Base-by-base conservation (phyloP, 164 flowering plant species). In the Dillenia suffruticosa region DNA sequence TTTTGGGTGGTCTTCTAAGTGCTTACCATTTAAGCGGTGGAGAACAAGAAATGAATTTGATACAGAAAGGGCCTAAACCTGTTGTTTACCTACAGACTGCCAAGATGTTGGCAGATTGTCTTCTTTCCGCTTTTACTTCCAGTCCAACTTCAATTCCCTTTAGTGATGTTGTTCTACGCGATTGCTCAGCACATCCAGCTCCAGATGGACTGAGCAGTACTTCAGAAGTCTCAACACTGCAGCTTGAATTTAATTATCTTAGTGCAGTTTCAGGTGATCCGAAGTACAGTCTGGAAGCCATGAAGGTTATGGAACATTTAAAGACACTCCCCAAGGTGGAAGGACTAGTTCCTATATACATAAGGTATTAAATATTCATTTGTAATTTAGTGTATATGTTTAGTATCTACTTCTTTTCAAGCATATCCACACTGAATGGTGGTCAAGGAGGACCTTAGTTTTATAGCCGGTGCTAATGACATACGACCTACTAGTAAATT, bases 171-270 rank as follows among this genome's bases (percentile, higher is more conserved):
- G 77, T 91, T 70, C 80, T 94, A 54, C 85, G 57, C 54, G 93
- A 89, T 49, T 60, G 63, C 24, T 77, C 96, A 8, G 92, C 96
- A 56, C 96, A 89, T 78, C 80, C 92, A 58, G 89, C 99, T 63
- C 97, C 96, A 62, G 97, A 72, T 80, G 96, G 97, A 56, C 65
- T 81, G 61, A 91, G 99, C 72, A 91, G 96, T 80, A 91, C 96
- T 47, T 72, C 97, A 40, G 99, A 94, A 76, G 99, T 81, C 71
- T 83, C 99, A 44, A 85, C 96, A 64, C 63, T 94, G 26, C 99
- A 94, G 82, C 96, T 94, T 32, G 99, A 94, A 76, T 94, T 91
- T 64, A 89, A 89, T 74, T 89, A 94, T 71, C 93, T 94, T 52
- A 90, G 96, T 76, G 49, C 66, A 46, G 58, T 94, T 65, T 84